phyloP scores from a whole-genome alignment of 176 grass and related monocot genomes.

The Cocos nucifera region DNA sequence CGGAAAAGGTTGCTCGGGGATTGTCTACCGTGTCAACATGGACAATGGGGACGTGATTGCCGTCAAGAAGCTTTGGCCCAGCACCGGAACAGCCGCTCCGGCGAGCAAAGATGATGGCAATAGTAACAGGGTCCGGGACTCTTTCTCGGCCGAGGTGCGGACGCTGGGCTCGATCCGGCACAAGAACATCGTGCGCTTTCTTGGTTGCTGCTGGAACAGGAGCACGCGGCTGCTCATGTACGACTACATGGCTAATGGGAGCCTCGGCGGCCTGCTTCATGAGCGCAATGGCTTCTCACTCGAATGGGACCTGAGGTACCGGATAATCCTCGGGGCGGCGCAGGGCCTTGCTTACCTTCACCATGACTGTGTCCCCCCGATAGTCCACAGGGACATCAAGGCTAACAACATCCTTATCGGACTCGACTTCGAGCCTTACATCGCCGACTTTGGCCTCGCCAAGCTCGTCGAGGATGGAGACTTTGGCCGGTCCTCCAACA shows the following conservation, averaged over 20 bases:
- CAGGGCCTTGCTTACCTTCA: constrained; percentile 88
- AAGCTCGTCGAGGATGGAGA: constrained; percentile 91
- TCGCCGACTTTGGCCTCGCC: constrained; percentile 93
- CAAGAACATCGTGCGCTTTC: constrained; percentile 96
- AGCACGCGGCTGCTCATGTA: constrained; percentile 84
- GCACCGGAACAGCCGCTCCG: constrained; percentile 3
- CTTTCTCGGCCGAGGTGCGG: constrained; percentile 89
- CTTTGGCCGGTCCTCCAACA: constrained; percentile 65
- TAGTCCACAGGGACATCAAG: constrained; percentile 93
- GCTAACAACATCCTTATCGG: constrained; percentile 95
- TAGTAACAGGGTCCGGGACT: constrained; percentile 48
- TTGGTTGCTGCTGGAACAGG: constrained; percentile 96
- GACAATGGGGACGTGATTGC: constrained; percentile 88
- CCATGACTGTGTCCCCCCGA: constrained; percentile 85
- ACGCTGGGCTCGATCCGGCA: constrained; percentile 88
- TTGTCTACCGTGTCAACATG: constrained; percentile 81
- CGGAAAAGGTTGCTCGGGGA: constrained; percentile 84
- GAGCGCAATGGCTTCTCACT: constrained; percentile 64
- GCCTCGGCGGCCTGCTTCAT: constrained; percentile 80
- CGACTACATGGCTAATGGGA: constrained; percentile 97
- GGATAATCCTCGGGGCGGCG: constrained; percentile 72
- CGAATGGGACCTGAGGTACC: constrained; percentile 86
- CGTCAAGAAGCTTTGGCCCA: constrained; percentile 90
- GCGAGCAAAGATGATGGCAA: constrained; percentile 25
- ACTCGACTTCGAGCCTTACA: constrained; percentile 89